Conservation (phyloP, 257 asterid species). For the Phtheirospermum japonicum region DNA sequence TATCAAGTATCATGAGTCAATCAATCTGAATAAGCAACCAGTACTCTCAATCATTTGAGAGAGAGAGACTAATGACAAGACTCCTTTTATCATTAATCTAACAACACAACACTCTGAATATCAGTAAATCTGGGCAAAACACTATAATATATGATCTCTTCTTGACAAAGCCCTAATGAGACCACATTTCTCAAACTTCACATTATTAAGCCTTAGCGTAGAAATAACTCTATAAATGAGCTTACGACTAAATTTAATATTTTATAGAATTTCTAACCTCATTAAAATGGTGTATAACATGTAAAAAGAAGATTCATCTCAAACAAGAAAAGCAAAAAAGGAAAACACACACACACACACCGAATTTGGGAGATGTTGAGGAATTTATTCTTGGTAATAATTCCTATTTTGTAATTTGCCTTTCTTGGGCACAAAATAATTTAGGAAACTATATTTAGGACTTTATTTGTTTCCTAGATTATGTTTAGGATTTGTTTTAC, state of each 20-base stretch:
- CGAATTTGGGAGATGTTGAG: no score
- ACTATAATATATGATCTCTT: background rate
- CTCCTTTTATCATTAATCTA: no score
- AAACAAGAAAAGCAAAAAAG: background rate
- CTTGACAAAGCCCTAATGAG: background rate
- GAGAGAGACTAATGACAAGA: background rate
- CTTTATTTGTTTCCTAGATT: no score
- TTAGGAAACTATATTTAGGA: no score
- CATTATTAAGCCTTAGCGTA: background rate
- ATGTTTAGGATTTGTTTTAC: no score
- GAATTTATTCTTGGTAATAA: no score
- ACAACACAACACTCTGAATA: no score
- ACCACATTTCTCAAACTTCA: constrained; percentile 17
- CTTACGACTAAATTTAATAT: background rate
- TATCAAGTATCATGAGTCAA: background rate
- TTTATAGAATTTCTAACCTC: background rate
- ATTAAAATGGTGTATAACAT: background rate
- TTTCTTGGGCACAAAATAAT: no score
- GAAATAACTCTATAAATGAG: constrained; percentile 5
- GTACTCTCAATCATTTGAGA: constrained; percentile 1
- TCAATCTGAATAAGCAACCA: constrained; percentile 1
- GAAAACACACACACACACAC: no score
- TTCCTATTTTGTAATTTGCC: no score
- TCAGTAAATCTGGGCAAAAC: no score
- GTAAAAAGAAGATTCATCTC: constrained; percentile 11